Conservation (phyloP, 345 rosid genomes). For the Dimocarpus longan region DNA sequence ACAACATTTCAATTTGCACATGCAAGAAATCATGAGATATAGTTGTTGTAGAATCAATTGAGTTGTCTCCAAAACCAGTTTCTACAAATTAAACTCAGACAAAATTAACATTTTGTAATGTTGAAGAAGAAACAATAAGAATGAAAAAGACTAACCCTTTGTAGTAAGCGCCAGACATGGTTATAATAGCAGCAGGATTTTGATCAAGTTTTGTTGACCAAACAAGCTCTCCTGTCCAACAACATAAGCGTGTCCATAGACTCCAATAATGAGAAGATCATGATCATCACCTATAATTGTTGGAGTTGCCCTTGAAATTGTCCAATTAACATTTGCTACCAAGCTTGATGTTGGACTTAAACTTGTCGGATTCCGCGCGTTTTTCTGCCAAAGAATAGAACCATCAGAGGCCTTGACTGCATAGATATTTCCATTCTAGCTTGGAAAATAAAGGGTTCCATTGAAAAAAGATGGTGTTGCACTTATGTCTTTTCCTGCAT, state of each 20-base stretch:
- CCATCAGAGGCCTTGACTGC: neutral
- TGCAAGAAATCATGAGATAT: too few species aligned
- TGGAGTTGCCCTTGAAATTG: neutral
- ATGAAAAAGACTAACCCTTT: neutral
- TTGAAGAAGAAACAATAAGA: too few species aligned
- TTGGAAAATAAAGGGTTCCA: neutral
- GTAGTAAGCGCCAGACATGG: neutral
- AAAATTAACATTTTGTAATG: too few species aligned
- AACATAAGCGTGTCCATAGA: neutral
- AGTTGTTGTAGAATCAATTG: too few species aligned
- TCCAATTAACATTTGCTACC: neutral
- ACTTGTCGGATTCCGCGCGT: neutral
- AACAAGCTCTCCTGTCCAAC: neutral
- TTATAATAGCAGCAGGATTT: neutral
- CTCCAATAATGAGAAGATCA: neutral
- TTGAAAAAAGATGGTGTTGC: neutral
- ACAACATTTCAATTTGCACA: too few species aligned
- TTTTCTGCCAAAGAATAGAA: neutral
- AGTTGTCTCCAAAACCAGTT: too few species aligned
- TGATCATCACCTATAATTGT: neutral
- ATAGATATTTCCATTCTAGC: neutral
- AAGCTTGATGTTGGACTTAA: neutral
- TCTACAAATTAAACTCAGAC: too few species aligned
- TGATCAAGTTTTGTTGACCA: neutral
- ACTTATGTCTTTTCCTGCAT: neutral